phyloP scores from a whole-genome alignment of 768 basidiomycete species.

The Leucocoprinus birnbaumii region DNA sequence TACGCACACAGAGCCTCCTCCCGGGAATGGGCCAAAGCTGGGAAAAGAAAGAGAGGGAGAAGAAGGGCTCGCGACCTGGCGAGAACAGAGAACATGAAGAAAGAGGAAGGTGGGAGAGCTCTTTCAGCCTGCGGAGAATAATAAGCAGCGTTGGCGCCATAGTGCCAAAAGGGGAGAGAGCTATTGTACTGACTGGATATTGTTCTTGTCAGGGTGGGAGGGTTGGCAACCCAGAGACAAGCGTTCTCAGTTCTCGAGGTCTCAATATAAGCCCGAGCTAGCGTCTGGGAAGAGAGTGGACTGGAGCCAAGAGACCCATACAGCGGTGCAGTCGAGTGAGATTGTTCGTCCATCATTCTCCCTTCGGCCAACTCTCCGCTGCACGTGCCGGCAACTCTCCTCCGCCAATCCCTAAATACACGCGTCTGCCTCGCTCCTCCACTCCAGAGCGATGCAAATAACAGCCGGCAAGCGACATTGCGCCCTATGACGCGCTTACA shows the following conservation, averaged over 20 bases:
- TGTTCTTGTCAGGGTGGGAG: background rate
- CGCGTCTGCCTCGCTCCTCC: background rate
- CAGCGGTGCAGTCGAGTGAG: background rate
- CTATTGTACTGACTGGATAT: conserved; percentile 2
- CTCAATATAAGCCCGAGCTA: background rate
- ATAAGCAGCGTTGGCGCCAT: conserved; percentile 1
- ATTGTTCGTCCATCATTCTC: background rate
- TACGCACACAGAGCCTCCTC: conserved; percentile 63
- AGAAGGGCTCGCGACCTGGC: conserved; percentile 71
- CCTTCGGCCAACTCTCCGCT: background rate
- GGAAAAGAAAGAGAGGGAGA: conserved; percentile 35
- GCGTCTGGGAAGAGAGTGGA: background rate
- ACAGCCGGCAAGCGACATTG: background rate
- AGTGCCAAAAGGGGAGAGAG: conserved; percentile 6
- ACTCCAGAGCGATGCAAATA: too few species aligned
- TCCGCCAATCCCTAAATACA: background rate
- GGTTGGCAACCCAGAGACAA: background rate
- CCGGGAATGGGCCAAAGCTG: conserved; percentile 38
- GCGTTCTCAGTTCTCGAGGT: background rate
- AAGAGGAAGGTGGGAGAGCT: conserved; percentile 19
- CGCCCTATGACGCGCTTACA: background rate
- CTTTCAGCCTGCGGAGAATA: conserved; percentile 11
- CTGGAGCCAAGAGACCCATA: background rate
- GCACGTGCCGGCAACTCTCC: conserved; percentile 1
- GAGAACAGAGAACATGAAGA: conserved; percentile 63